phyloP scores from a whole-genome alignment of 1,284 basidiomycete genomes.

The Pterulicium gracile region DNA sequence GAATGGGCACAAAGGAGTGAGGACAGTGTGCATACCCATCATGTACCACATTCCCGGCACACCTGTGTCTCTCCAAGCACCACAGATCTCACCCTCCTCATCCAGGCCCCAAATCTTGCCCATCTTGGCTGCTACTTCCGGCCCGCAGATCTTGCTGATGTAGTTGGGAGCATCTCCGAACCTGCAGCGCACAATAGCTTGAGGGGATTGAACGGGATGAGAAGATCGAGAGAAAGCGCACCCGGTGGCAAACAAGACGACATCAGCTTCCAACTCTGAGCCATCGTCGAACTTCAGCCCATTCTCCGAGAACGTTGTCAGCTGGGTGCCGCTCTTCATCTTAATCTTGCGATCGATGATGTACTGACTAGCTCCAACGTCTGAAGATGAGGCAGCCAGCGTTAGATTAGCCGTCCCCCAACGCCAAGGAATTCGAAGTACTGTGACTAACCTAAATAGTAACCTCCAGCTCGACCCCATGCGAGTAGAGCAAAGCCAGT shows the following conservation, averaged over 20 bases:
- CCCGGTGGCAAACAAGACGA: constrained; percentile 61
- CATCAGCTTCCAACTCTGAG: constrained; percentile 50
- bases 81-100: constrained; percentile 39
- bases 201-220: background rate
- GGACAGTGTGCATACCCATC: constrained; percentile 29
- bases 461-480: constrained; percentile 26
- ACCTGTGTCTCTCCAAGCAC: constrained; percentile 37
- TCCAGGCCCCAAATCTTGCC: constrained; percentile 43
- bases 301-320: constrained; percentile 41
- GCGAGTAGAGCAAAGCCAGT: constrained; percentile 29
- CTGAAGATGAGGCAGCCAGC: constrained; percentile 31
- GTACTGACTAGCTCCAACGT: constrained; percentile 53
- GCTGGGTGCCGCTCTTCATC: constrained; percentile 51
- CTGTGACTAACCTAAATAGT: constrained; percentile 23
- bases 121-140: constrained; percentile 30
- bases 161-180: constrained; percentile 26
- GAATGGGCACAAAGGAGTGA: constrained; percentile 3
- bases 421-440: too few species aligned
- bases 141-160: constrained; percentile 31
- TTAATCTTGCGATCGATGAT: constrained; percentile 68
- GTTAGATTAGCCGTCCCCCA: background rate
- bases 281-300: constrained; percentile 59
- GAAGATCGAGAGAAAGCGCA: constrained; percentile 15
- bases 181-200: constrained; percentile 18
- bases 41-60: constrained; percentile 45